Evolutionary conservation across 164 flowering plant species (phyloP).

Genomic region (Stephania yunnanensis): DNA sequence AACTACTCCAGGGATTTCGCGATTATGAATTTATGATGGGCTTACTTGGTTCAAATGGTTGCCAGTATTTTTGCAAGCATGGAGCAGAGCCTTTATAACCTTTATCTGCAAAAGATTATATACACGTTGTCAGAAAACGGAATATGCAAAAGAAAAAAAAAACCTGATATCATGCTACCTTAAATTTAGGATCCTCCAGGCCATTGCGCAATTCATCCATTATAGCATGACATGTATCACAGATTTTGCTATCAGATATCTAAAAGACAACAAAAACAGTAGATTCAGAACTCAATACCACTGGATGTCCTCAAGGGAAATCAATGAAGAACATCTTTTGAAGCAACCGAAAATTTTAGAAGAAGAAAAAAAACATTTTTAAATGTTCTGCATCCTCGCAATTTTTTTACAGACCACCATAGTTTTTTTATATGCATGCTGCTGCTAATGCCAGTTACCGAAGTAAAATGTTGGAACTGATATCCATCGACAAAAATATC

Average conservation of each 20-base stretch:
- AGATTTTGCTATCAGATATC: slow-evolving; percentile 14
- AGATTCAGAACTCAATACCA: not conserved
- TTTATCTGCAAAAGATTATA: slow-evolving; percentile 12
- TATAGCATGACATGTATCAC: slow-evolving; percentile 13
- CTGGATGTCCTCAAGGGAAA: too few species aligned
- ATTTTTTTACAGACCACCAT: too few species aligned
- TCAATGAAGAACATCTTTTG: too few species aligned
- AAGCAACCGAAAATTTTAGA: not conserved
- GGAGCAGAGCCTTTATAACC: slow-evolving; percentile 14
- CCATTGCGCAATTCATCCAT: slow-evolving; percentile 11
- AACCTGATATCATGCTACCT: slow-evolving; percentile 9
- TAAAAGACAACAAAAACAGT: not conserved
- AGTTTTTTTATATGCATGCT: too few species aligned
- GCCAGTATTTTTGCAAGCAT: slow-evolving; percentile 18
- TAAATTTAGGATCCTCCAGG: slow-evolving; percentile 15
- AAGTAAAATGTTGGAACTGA: too few species aligned
- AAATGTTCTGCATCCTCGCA: too few species aligned
- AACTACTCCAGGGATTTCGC: too few species aligned
- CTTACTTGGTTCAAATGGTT: slow-evolving; percentile 18
- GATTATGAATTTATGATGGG: not conserved
- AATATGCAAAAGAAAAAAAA: too few species aligned
- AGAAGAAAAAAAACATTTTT: too few species aligned
- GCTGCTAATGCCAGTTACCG: too few species aligned
- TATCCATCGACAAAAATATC: too few species aligned
- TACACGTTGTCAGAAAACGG: not conserved